Conservation (phyloP, 2,329 filamentous ascomycete species). For the Cercospora sesami region DNA sequence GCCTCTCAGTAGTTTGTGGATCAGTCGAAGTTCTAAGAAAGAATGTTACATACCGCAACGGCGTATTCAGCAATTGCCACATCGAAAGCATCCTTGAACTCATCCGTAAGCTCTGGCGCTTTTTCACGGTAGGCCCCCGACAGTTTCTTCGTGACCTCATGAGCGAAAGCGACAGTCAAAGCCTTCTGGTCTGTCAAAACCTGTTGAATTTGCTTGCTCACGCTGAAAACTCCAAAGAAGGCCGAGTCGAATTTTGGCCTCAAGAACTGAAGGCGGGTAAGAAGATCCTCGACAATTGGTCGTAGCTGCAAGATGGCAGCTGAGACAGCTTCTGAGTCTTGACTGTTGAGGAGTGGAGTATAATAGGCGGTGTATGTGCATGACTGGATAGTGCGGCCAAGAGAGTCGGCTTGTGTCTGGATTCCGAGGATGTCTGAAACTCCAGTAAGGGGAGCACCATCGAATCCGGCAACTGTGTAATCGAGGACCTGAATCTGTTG, state of each 20-base stretch:
- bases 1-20: not conserved
- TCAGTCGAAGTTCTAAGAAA: not conserved
- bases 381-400: not conserved
- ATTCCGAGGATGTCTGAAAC: not conserved
- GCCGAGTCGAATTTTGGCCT: not conserved
- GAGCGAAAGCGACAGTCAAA: conserved; percentile 2
- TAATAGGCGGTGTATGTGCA: not conserved
- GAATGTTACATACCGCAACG: not conserved
- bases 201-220: conserved; percentile 2
- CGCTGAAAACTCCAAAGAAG: not conserved
- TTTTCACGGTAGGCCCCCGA: conserved; percentile 2
- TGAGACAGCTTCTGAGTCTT: not conserved
- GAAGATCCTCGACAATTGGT: not conserved
- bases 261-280: not conserved
- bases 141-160: conserved; percentile 11
- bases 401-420: not conserved
- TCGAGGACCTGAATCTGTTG: not conserved
- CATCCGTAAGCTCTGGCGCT: conserved; percentile 5
- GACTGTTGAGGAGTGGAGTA: not conserved
- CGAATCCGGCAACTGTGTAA: not conserved
- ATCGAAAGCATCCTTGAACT: conserved; percentile 10
- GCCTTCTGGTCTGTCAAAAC: conserved; percentile 16
- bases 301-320: not conserved
- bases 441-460: not conserved
- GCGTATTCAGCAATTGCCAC: conserved; percentile 12